Percentiles rank a stretch among this genome's conserved stretches.
phyloP scores from a whole-genome alignment of 176 grass and related monocot genomes.

The Paspalum vaginatum region DNA sequence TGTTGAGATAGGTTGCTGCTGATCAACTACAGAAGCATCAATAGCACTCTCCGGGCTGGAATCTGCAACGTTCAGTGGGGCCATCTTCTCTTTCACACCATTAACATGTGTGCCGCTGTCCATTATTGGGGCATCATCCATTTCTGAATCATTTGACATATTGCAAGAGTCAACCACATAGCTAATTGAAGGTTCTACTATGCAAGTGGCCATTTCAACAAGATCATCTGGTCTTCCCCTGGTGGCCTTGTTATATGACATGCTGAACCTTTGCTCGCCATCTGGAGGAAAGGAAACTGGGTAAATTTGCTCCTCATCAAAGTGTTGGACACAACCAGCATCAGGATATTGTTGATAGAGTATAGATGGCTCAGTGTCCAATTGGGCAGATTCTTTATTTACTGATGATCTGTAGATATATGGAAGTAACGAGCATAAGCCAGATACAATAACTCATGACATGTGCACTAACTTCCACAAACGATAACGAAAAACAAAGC shows the following conservation, averaged over 20 bases:
- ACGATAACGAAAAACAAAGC: not conserved
- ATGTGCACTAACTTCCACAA: constrained; percentile 26
- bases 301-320: constrained; percentile 56
- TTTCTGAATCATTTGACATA: constrained; percentile 45
- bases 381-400: constrained; percentile 45
- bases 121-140: constrained; percentile 24
- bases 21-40: constrained; percentile 31
- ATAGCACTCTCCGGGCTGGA: constrained; percentile 28
- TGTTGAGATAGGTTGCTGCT: constrained; percentile 30
- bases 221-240: constrained; percentile 46
- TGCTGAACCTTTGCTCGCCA: constrained; percentile 56
- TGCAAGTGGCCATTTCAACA: constrained; percentile 51
- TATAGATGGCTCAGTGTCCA: constrained; percentile 50
- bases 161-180: constrained; percentile 54
- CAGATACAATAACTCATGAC: constrained; percentile 18
- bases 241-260: constrained; percentile 67
- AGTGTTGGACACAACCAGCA: constrained; percentile 44
- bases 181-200: constrained; percentile 65
- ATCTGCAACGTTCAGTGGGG: constrained; percentile 29
- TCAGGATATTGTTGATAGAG: constrained; percentile 48
- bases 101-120: constrained; percentile 33
- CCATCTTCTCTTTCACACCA: constrained; percentile 41
- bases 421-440: constrained; percentile 27
- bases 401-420: constrained; percentile 55
- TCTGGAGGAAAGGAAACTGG: constrained; percentile 56